Base-by-base conservation (phyloP, 2,329 filamentous ascomycete species). In the Cytospora chrysosperma region DNA sequence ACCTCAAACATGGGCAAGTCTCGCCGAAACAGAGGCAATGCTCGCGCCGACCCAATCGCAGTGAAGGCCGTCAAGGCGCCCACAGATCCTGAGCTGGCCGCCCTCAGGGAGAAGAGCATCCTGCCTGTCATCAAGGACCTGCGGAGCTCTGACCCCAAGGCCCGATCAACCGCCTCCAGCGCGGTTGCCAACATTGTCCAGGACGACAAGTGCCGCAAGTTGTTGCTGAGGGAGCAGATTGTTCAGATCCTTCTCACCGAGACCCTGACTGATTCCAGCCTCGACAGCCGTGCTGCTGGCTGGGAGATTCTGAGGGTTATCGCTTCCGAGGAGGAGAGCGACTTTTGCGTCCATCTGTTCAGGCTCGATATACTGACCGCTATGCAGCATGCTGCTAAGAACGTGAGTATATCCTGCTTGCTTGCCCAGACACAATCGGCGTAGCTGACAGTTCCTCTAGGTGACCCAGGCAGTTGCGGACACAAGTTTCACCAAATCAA, bases 331-430 rank as follows among this genome's bases (percentile, higher is more conserved):
- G 88, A 90, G 72, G 87, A 88, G 68, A 77, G 82, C 15, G 87
- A 89, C 69, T 89, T 90, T 64, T 88, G 85, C 67, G 77, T 90
- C 24, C 86, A 90, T 68, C 73, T 90, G 63, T 89, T 82, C 69
- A 78, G 88, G 51, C 76, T 84, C 30, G 87, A 89, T 71, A 74
- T 88, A 17, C 70, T 90, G 64, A 85, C 83, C 30, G 85, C 86
- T 24, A 79, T 89, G 10, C 63, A 62, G 54, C 53, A 67, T 61
- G 65, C 62, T n/a, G 32, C 40, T 28, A 62, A 65, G 55, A 66
- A 47, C 40, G 65, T 65, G 0, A 52, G 62, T 59, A n/a, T 19
- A 4, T n/a, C 27, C 1, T 40, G 2, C n/a, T n/a, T 24, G 19
- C n/a, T n/a, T 61, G 30, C 3, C 24, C 1, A 70, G n/a, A 65